Evolutionary conservation across 768 basidiomycete species (phyloP), one percentile per base, ranked within the genome.

Genomic region (Lactarius tabidus): DNA sequence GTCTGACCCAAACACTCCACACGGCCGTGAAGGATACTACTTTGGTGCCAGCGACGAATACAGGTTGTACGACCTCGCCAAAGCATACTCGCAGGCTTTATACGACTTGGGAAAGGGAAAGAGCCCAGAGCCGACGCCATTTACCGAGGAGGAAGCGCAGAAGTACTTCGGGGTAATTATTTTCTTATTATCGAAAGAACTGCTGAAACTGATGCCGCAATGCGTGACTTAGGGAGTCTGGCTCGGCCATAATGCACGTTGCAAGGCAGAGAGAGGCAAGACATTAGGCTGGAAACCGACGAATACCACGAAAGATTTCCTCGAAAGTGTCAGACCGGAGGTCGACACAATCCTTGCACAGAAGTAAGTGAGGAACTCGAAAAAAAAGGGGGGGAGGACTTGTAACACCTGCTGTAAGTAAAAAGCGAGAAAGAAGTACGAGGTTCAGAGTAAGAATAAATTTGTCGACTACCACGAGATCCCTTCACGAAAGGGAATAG

Each of bases 201-300:
- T 6, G n/a, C 6, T 15, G 38, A 10, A 41, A n/a, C 60, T 69
- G 57, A 65, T 53, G 17, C 45, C 52, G 17, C 15, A 10, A 17
- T 15, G 12, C n/a, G 14, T 2, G 15, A 18, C 57, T 36, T 36
- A 75, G 73, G 63, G 36, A 12, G 6, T 62, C 26, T 64, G 65
- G 28, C 55, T 69, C n/a, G 70, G 70, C 23, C 23, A 41, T 2
- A 84, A 84, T 67, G 77, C 81, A 5, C 77, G 82, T 17, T 80
- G 78, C 67, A 74, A 73, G 31, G 78, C 78, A 1, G 79, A 80
- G 48, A 75, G 81, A 58, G 75, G 77, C 1, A 75, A 75, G 48
- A 71, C 73, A 14, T 69, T 85, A 51, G 84, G 85, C 17, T 85
- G 85, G 85, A 79, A 78, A 62, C 82, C 85, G 10, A 77, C 67